Conservation (phyloP, 306 rosid genomes). For the Lablab purpureus region DNA sequence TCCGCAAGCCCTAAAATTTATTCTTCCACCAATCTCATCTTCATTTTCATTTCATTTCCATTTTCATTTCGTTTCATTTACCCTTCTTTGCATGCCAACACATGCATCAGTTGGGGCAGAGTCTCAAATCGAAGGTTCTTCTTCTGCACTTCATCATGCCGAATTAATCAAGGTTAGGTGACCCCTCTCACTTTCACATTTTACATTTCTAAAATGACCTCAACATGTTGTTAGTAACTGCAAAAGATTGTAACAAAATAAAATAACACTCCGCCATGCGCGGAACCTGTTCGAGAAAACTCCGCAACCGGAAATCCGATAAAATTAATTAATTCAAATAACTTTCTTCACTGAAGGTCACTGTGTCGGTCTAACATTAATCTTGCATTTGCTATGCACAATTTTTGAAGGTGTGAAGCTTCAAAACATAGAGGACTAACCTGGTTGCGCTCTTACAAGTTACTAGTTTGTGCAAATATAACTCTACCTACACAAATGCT, state of each 20-base stretch:
- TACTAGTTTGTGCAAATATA: slow-evolving; percentile 34
- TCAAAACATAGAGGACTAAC: slow-evolving; percentile 25
- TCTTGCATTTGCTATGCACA: slow-evolving; percentile 15
- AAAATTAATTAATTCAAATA: neutral
- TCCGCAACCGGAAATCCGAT: neutral
- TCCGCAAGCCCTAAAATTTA: too few relatives aligned
- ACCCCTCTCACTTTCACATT: neutral
- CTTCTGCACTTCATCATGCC: slow-evolving; percentile 13
- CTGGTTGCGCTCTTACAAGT: slow-evolving; percentile 37
- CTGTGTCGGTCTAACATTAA: slow-evolving; percentile 15
- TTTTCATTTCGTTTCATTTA: neutral
- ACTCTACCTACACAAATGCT: slow-evolving; percentile 54
- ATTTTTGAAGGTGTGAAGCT: slow-evolving; percentile 38
- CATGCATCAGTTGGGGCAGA: too few relatives aligned
- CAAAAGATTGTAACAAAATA: too few relatives aligned
- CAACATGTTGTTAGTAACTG: neutral
- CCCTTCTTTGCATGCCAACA: neutral
- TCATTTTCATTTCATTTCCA: too few relatives aligned
- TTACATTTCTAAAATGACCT: neutral
- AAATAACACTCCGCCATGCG: neutral
- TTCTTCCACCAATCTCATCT: too few relatives aligned
- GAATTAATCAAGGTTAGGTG: neutral
- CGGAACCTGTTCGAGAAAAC: slow-evolving; percentile 7
- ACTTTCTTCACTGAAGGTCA: neutral
- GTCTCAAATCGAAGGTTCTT: slow-evolving; percentile 1